Conservation (phyloP, 768 basidiomycete genomes). For the Rhodotorula graminis region DNA sequence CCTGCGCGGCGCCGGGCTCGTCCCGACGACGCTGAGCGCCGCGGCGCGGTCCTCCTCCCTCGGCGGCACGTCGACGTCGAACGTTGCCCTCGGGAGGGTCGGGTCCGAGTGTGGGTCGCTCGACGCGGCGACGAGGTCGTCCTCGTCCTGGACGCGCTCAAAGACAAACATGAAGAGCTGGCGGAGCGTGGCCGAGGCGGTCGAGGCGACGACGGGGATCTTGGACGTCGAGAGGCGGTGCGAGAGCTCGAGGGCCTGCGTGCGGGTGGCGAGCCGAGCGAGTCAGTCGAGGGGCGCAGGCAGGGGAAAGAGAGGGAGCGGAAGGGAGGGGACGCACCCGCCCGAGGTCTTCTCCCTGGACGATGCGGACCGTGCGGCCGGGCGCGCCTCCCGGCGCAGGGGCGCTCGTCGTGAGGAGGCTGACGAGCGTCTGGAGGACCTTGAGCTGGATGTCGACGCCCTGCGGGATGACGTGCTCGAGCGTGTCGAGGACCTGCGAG, state of each 20-base stretch:
- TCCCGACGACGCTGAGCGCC: background rate
- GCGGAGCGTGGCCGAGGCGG: slow-evolving; percentile 89
- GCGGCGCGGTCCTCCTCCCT: slow-evolving; percentile 30
- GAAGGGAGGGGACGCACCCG: slow-evolving; percentile 57
- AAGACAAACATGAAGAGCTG: slow-evolving; percentile 97
- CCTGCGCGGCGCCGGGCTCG: background rate
- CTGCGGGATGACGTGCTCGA: slow-evolving; percentile 81
- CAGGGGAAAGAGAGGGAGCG: background rate
- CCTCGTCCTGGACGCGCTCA: slow-evolving; percentile 83
- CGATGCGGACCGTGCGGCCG: slow-evolving; percentile 34
- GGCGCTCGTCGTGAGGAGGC: slow-evolving; percentile 55
- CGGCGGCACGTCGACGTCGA: slow-evolving; percentile 32
- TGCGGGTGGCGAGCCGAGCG: background rate
- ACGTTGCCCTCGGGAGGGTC: background rate
- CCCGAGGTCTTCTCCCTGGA: slow-evolving; percentile 73
- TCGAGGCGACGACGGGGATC: slow-evolving; percentile 92
- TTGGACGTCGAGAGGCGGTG: slow-evolving; percentile 93
- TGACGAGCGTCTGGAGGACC: slow-evolving; percentile 74
- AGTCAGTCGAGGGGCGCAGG: no score
- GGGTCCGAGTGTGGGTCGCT: background rate
- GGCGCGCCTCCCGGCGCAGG: background rate
- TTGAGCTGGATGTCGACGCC: slow-evolving; percentile 96
- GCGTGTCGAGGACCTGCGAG: slow-evolving; percentile 70
- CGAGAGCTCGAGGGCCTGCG: slow-evolving; percentile 54
- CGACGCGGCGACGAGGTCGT: slow-evolving; percentile 49